Evolutionary conservation across 805 yeast genomes (phyloP), one percentile per base, ranked within the genome.

Genomic region (Monosporozyma unispora): DNA sequence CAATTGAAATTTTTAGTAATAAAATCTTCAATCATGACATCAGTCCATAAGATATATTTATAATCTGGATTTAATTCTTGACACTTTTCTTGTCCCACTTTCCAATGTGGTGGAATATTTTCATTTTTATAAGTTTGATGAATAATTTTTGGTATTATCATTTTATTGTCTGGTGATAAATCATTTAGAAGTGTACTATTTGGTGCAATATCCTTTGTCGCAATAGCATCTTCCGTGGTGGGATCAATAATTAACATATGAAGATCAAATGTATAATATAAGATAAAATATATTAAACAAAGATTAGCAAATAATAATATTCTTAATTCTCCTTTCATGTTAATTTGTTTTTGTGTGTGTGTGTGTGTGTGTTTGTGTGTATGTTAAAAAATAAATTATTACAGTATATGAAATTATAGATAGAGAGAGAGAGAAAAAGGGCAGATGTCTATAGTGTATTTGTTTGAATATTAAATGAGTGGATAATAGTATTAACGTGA

Each of bases 91-190:
- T 87, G 96, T 29, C 93, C 88, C 2, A 73, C 74, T 52, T 70
- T 70, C 97, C 97, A 89, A 45, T 76, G 73, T 46, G 80, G 87
- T 4, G 96, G 97, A 11, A 88, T 78, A 16, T 81, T 75, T 8
- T 72, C 75, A 19, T 86, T 84, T 62, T 86, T 88, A 66, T 89
- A 89, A 12, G 96, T 89, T 67, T 89, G 97, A 63, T 89, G 97
- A 48, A 89, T 87, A 63, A 88, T 88, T 60, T 84, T 85, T 35
- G 97, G 97, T 44, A 89, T 87, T 37, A 82, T 23, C 3, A 43
- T 38, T 16, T 25, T 12, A 6, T 44, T 39, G 4, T 37, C 11
- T 37, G 8, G 40, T 37, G 4, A 7, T 37, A 18, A 18, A 35
- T 35, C 39, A 9, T 16, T 16, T 18, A 35, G 12, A 2, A 18